These are phyloP conservation scores for Gossypium ekmanianum DNA, from an alignment of 345 rosid species.

Conservation along the genomic window DNA sequence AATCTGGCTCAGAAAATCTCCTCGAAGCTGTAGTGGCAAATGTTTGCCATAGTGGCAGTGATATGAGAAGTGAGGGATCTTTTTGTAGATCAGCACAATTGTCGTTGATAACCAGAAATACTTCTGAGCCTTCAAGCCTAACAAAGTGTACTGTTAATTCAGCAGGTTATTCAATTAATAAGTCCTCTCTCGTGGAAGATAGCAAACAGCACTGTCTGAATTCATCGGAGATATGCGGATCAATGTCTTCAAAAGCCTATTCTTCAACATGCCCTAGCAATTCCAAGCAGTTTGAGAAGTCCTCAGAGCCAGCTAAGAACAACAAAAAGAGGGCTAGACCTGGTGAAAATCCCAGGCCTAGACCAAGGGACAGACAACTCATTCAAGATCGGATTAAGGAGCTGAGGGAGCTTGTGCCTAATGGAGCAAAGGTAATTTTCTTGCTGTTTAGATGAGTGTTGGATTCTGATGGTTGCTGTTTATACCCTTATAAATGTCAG, in stretches of 20 bases:
- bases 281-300: conserved; percentile 61
- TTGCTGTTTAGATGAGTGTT: conserved; percentile 7
- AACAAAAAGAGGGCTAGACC: conserved; percentile 74
- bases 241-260: conserved; percentile 59
- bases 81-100: conserved; percentile 51
- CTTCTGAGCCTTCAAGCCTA: conserved; percentile 46
- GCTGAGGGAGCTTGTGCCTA: conserved; percentile 92
- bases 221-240: conserved; percentile 55
- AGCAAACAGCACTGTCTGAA: conserved; percentile 38
- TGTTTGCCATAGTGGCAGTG: conserved; percentile 48
- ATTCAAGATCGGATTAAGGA: conserved; percentile 98
- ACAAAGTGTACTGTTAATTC: conserved; percentile 38
- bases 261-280: conserved; percentile 70
- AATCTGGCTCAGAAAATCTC: conserved; percentile 66
- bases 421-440: conserved; percentile 83
- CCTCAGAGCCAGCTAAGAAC: conserved; percentile 57
- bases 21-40: conserved; percentile 87
- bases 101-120: conserved; percentile 42
- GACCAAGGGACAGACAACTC: conserved; percentile 93
- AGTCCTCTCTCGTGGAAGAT: conserved; percentile 36
- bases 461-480: conserved; percentile 4
- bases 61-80: conserved; percentile 47
- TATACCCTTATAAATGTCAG: conserved; percentile 1
- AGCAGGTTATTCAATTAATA: conserved; percentile 44
- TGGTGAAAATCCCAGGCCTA: conserved; percentile 83